Percentiles rank a stretch among this genome's conserved stretches.
These are phyloP conservation scores for Eucalyptus erythrocorys DNA, from an alignment of 345 rosid species.

Conservation along the genomic window DNA sequence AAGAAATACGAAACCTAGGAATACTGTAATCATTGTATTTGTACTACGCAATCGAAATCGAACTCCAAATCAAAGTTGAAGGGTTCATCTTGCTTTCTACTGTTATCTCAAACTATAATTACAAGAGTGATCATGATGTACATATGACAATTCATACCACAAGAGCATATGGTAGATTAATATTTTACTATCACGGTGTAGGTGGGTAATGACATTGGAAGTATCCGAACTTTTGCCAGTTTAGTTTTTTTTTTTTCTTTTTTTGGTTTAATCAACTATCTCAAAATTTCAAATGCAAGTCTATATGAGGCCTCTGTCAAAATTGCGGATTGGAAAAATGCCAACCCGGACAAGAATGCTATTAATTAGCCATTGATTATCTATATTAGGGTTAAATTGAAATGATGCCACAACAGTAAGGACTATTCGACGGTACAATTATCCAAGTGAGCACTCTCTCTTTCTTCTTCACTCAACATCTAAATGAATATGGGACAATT, in stretches of 20 bases:
- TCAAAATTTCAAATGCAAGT: not conserved
- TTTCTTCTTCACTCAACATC: not conserved
- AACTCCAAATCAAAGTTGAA: not conserved
- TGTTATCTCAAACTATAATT: not conserved
- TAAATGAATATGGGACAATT: not conserved
- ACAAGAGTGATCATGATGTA: not conserved
- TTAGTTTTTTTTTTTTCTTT: too few relatives aligned
- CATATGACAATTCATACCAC: not conserved
- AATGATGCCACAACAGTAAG: not conserved
- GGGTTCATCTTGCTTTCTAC: not conserved
- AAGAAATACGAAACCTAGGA: not conserved
- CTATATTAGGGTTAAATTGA: not conserved
- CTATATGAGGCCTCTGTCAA: not conserved
- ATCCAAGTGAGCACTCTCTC: not conserved
- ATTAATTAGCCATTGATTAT: not conserved
- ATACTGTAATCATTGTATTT: not conserved
- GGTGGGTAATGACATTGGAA: not conserved
- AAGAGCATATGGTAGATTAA: not conserved
- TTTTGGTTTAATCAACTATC: not conserved
- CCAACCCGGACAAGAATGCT: not conserved
- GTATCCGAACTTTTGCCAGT: accelerated
- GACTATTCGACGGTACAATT: not conserved
- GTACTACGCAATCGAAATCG: accelerated
- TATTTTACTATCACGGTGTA: not conserved
- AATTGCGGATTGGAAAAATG: not conserved